Conservation (phyloP, 2,329 filamentous ascomycete species). For the Penicillium sp. region DNA sequence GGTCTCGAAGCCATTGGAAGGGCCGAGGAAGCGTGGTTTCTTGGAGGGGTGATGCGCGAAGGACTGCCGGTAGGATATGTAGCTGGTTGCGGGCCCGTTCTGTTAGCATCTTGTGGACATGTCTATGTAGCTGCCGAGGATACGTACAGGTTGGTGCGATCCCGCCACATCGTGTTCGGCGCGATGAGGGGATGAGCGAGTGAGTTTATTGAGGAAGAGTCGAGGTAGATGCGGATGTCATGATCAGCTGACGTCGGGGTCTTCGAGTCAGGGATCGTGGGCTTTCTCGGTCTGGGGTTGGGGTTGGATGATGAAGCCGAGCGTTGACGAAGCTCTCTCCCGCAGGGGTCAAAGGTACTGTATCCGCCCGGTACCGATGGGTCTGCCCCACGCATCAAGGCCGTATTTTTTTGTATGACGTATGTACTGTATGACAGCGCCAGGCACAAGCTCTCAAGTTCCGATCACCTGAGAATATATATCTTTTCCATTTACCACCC, state of each 20-base stretch:
- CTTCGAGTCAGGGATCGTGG: background rate
- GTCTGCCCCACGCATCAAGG: background rate
- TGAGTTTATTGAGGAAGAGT: conserved; percentile 20
- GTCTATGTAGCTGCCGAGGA: conserved; percentile 11
- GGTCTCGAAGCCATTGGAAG: conserved; percentile 61
- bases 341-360: conserved; percentile 9
- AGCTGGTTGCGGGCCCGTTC: conserved; percentile 54
- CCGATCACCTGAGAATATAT: background rate
- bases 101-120: conserved; percentile 12
- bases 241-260: conserved; percentile 4
- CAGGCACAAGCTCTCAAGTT: background rate
- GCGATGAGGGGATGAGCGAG: conserved; percentile 8
- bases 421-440: background rate
- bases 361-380: conserved; percentile 2
- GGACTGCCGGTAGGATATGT: conserved; percentile 98
- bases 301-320: conserved; percentile 9
- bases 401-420: background rate
- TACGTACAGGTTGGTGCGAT: conserved; percentile 92
- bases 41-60: conserved; percentile 92
- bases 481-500: too few relatives aligned
- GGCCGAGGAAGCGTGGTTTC: conserved; percentile 67
- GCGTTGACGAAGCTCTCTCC: conserved; percentile 17
- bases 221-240: conserved; percentile 15
- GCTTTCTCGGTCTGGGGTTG: background rate
- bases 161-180: conserved; percentile 88